These are phyloP conservation scores for Corinectria fuckeliana DNA, from an alignment of 2,329 filamentous ascomycete species.

Conservation along the genomic window DNA sequence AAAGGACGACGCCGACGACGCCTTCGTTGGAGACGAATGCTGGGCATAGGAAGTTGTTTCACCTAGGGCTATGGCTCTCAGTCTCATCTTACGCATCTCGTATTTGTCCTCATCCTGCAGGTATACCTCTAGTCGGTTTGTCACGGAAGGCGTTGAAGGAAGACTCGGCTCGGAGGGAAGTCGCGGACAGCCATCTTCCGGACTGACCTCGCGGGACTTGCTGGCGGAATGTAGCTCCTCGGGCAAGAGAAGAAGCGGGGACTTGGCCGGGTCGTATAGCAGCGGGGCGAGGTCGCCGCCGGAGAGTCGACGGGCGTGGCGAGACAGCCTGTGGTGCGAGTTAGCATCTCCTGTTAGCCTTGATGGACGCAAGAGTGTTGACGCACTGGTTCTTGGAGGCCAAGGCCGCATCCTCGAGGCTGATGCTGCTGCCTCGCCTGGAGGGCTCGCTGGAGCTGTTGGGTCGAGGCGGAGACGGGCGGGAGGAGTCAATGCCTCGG, in stretches of 20 bases:
- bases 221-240: not conserved
- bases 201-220: not conserved
- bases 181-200: not conserved
- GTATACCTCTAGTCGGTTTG: constrained; percentile 26
- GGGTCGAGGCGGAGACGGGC: constrained; percentile 11
- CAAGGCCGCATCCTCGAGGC: constrained; percentile 24
- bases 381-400: constrained; percentile 14
- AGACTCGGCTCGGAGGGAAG: constrained; percentile 18
- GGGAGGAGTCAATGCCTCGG: constrained; percentile 28
- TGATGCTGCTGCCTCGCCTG: constrained; percentile 31
- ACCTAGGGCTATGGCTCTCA: not conserved
- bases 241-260: constrained; percentile 10
- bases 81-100: constrained; percentile 17
- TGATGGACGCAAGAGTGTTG: not conserved
- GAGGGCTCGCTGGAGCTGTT: not conserved
- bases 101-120: constrained; percentile 21
- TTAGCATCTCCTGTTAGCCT: constrained; percentile 2
- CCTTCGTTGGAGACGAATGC: not conserved
- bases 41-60: not conserved
- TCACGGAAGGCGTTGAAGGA: not conserved
- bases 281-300: not conserved
- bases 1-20: not conserved
- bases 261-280: not conserved
- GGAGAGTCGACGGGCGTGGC: not conserved
- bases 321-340: constrained; percentile 2